These are phyloP conservation scores for Pachysolen tannophilus DNA, from an alignment of 805 yeast species.

Conservation along the genomic window DNA sequence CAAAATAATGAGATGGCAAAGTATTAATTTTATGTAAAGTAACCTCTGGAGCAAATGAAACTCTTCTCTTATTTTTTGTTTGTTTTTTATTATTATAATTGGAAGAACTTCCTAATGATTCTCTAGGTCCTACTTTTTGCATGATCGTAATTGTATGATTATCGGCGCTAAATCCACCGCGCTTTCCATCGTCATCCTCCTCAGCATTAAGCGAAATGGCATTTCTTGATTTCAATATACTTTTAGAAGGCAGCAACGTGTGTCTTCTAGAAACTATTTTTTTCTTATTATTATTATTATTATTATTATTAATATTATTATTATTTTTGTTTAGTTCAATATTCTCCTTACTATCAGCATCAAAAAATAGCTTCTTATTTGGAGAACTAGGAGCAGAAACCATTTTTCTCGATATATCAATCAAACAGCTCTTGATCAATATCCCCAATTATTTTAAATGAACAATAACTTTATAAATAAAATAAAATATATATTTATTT, in stretches of 20 bases:
- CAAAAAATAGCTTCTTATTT: not conserved
- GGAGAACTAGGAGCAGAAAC: slow-evolving; percentile 11
- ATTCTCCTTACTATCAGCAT: no score
- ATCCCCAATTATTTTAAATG: no score
- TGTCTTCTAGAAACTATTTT: slow-evolving; percentile 18
- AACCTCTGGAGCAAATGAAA: slow-evolving; percentile 72
- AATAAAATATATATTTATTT: no score
- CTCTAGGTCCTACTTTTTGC: slow-evolving; percentile 15
- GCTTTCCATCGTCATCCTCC: no score
- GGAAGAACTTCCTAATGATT: slow-evolving; percentile 9
- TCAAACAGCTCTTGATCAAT: no score
- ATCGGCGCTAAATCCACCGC: no score
- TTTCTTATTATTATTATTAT: not conserved
- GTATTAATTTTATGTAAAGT: slow-evolving; percentile 50
- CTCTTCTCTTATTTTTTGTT: slow-evolving; percentile 37
- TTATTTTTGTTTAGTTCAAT: no score
- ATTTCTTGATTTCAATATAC: slow-evolving; percentile 27
- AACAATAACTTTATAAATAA: no score
- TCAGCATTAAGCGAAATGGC: slow-evolving; percentile 11
- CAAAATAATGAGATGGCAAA: slow-evolving; percentile 11
- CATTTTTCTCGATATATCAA: slow-evolving; percentile 9
- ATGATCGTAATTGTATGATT: slow-evolving; percentile 30
- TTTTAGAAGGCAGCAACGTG: slow-evolving; percentile 27
- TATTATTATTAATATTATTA: no score
- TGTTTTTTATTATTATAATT: slow-evolving; percentile 2